Percentiles rank a stretch among this genome's conserved stretches.
Evolutionary conservation across 306 rosid genomes (phyloP).

Genomic region (Vigna reflexopilosa): DNA sequence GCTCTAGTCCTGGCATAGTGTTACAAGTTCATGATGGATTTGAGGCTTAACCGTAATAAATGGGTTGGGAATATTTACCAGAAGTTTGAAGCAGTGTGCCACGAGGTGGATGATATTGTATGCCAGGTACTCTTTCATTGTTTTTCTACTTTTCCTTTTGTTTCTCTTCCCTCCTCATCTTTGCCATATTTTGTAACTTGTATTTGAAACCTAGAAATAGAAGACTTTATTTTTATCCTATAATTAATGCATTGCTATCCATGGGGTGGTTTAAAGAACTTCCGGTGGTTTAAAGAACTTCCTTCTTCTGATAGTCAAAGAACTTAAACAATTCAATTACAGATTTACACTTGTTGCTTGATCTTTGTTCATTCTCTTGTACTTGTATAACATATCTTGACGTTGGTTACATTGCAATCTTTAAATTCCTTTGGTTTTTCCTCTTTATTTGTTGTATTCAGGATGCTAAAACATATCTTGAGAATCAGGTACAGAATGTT

Average conservation of each 20-base stretch:
- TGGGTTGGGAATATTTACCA: constrained; percentile 85
- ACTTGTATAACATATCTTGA: constrained; percentile 4
- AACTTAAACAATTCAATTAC: background rate
- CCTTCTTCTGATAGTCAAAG: background rate
- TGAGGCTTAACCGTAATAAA: constrained; percentile 53
- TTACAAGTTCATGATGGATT: constrained; percentile 60
- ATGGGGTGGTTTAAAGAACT: background rate
- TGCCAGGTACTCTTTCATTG: constrained; percentile 62
- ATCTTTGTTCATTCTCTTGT: constrained; percentile 22
- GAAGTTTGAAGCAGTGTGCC: constrained; percentile 84
- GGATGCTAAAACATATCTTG: constrained; percentile 80
- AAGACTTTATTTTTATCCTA: background rate
- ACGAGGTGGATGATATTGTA: constrained; percentile 77
- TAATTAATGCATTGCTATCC: background rate
- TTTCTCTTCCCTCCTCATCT: background rate
- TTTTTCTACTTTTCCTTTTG: constrained; percentile 24
- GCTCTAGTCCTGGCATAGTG: constrained; percentile 13
- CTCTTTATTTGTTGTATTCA: constrained; percentile 47
- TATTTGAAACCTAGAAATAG: background rate
- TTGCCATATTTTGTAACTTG: background rate
- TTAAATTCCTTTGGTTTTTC: constrained; percentile 22
- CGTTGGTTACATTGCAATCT: background rate
- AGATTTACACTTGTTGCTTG: background rate
- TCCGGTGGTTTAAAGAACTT: background rate
- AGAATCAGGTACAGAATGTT: constrained; percentile 67